Percentiles rank a stretch among this genome's conserved stretches.
Conservation (phyloP, 352 stramenopile genomes). For the Pythium rhizo-oryzae region DNA sequence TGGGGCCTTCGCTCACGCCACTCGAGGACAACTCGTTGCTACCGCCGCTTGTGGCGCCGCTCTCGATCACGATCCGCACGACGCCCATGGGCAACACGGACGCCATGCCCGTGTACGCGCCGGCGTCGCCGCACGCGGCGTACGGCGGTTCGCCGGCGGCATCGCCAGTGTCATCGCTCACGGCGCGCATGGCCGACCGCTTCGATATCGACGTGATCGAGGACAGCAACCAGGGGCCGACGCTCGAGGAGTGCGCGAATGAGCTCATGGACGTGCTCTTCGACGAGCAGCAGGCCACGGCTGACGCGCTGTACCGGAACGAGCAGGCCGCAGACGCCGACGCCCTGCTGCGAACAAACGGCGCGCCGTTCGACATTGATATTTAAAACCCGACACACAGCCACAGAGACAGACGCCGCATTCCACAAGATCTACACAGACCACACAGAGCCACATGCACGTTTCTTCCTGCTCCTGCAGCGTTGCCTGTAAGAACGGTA, state of each 20-base stretch:
- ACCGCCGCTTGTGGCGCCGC: conserved; percentile 10
- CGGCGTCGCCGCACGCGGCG: conserved; percentile 20
- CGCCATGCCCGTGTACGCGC: conserved; percentile 24
- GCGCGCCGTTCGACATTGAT: conserved; percentile 24
- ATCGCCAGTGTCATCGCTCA: conserved; percentile 24
- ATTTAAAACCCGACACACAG: conserved; percentile 27
- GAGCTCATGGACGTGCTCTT: conserved; percentile 74
- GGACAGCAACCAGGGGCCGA: conserved; percentile 52
- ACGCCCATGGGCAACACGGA: conserved; percentile 11
- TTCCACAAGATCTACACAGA: neutral
- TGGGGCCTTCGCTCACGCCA: conserved; percentile 16
- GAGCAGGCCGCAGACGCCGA: conserved; percentile 2
- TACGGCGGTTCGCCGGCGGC: conserved; percentile 12
- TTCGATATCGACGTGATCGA: conserved; percentile 32
- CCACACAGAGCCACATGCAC: neutral
- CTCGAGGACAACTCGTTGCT: conserved; percentile 7
- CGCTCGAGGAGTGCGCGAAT: conserved; percentile 64
- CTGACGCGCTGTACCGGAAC: conserved; percentile 7
- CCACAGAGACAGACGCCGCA: neutral
- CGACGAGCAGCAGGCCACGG: conserved; percentile 11
- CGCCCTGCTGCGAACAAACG: neutral
- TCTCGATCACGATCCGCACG: conserved; percentile 25
- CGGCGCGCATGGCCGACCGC: conserved; percentile 12
- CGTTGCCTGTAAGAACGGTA: neutral
- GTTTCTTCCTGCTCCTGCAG: neutral